Evolutionary conservation across 108 stramenopile species (phyloP), one percentile per base, ranked within the genome.

Genomic region (Fistulifera pelliculosa): DNA sequence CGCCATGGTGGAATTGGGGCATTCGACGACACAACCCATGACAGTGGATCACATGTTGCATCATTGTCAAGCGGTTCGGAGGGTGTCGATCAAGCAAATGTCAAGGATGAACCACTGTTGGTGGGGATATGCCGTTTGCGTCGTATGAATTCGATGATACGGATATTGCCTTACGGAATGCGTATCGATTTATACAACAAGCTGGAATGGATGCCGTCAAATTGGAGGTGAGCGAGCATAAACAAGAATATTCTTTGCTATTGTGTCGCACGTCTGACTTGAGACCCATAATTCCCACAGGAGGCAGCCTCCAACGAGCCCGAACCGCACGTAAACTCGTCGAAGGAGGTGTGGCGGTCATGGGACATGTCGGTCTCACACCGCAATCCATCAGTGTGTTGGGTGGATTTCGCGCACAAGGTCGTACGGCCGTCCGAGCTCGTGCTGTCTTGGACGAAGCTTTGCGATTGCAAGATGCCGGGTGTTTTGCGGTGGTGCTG

Each of bases 81-180:
- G 80, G 94, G 94, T 19, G 70, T 90, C 35, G 65, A 71, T 41
- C 45, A 59, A 19, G 63, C 58, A 21, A 38, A 64, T 23, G 17
- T 18, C 12, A 28, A 31, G 3, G 31, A 28, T 41, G 58, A 66
- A 19, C 93, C 94, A 2, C 70, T 99, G 51, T 60, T 99, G n/a
- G 81, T 99, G 0, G 94, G 89, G 98, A 99, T 64, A 94, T 99
- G 90, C 98, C 98, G 2, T 96, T 98, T 68, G 97, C 96, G 27
- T 73, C 90, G 8, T 99, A 97, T 66, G 96, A 96, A 64, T 85
- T 73, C 40, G 63, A 84, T 38, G 85, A 93, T 45, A 77, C 84
- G 42, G 82, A 96, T 70, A 65, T 93, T 45, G 86, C 83, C 2
- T 61, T 96, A 15, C 62, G 67, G 47, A 94, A 93, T 70, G 93